Evolutionary conservation across 2,329 filamentous ascomycete genomes (phyloP).

Genomic region (Colletotrichum liaoningense): DNA sequence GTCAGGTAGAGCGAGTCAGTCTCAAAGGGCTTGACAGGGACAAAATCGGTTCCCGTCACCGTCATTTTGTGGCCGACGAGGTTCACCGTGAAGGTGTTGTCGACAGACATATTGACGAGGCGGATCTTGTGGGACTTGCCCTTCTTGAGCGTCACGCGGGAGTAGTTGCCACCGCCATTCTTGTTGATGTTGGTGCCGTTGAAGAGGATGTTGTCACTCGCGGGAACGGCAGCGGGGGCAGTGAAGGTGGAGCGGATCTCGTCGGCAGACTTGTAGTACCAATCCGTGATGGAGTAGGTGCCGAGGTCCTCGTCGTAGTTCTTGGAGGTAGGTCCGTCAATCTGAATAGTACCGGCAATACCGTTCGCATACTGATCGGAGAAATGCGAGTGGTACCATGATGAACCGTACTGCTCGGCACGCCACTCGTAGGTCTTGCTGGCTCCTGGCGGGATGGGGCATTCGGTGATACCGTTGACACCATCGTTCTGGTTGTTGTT

Average conservation of each 20-base stretch:
- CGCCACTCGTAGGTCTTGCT: slow-evolving; percentile 50
- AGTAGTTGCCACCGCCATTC: slow-evolving; percentile 40
- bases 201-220: slow-evolving; percentile 53
- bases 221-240: slow-evolving; percentile 37
- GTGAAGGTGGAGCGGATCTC: slow-evolving; percentile 37
- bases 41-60: slow-evolving; percentile 75
- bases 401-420: slow-evolving; percentile 52
- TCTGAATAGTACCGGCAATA: slow-evolving; percentile 61
- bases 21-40: slow-evolving; percentile 70
- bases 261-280: slow-evolving; percentile 56
- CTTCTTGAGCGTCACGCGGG: slow-evolving; percentile 62
- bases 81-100: slow-evolving; percentile 65
- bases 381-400: slow-evolving; percentile 59
- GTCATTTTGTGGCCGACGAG: slow-evolving; percentile 71
- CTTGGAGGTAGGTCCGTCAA: slow-evolving; percentile 56
- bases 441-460: slow-evolving; percentile 50
- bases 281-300: slow-evolving; percentile 62
- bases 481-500: slow-evolving; percentile 59
- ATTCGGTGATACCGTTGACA: slow-evolving; percentile 55
- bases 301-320: slow-evolving; percentile 73
- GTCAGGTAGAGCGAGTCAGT: slow-evolving; percentile 72
- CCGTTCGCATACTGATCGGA: slow-evolving; percentile 64
- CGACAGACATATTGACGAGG: slow-evolving; percentile 67
- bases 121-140: slow-evolving; percentile 69
- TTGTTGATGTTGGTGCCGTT: slow-evolving; percentile 54